Base-by-base conservation (phyloP, 2,329 filamentous ascomycete species). In the Penicillium digitatum region DNA sequence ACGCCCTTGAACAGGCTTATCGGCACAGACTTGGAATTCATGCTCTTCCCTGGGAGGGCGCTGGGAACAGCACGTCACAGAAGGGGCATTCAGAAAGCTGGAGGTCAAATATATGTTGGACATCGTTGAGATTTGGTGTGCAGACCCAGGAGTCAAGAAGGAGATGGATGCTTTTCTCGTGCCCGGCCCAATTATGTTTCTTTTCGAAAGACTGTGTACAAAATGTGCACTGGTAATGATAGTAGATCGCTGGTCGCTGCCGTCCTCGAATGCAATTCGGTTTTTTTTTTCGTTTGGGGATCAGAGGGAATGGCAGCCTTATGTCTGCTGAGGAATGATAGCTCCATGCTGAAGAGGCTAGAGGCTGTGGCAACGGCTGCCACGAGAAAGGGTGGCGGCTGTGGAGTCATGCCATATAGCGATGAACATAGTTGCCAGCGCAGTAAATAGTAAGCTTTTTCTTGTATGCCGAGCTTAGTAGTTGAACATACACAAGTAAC, bases 21-120 rank as follows among this genome's bases (percentile, higher is more conserved):
- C 74, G 38, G 78, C 77, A 61, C 81, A 84, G 16, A 75, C 70
- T n/a, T 70, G 64, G 58, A 82, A 80, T 49, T 82, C 80, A 66
- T 84, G 81, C 5, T 72, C 74, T 45, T 80, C 77, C 20, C 79
- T 83, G 81, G 1, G 76, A 72, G 3, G 69, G 61, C 0, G 71
- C 70, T 0, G 78, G 78, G 38, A 78, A 73, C 7, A 74, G 54
- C 1, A 66, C 65, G 16, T 77, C 72, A 58, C 81, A 84, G 63
- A 81, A 82, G 0, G 75, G 75, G 57, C 81, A 84, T 39, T 58
- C 53, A 3, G 31, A 32, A 0, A 48, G 20, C 9, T 57, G 54
- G 7, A 35, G 16, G 14, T 52, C 24, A 16, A 46, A 50, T 0
- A 40, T 22, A 34, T 58, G 49, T 32, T 61, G 48, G 5, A 71